These are phyloP conservation scores for Metschnikowia reukaufii DNA, from an alignment of 805 yeast species.

Conservation along the genomic window DNA sequence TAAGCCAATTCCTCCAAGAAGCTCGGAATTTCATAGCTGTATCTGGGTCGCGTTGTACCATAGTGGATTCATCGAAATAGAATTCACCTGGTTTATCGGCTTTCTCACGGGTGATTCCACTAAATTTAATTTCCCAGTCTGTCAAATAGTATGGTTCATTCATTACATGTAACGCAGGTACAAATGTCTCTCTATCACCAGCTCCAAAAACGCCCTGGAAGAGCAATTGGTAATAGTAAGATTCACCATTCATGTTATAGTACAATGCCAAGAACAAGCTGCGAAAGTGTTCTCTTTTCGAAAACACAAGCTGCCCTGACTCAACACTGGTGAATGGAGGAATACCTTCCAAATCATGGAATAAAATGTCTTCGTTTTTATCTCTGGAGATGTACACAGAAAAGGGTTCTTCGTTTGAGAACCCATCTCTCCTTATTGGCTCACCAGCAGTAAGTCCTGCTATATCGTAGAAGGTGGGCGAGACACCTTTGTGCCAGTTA, in stretches of 20 bases:
- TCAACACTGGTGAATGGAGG: conserved; percentile 33
- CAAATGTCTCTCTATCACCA: conserved; percentile 40
- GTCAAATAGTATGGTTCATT: conserved; percentile 33
- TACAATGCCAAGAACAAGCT: conserved; percentile 33
- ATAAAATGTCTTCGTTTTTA: conserved; percentile 19
- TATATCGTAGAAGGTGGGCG: conserved; percentile 25
- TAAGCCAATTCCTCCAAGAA: conserved; percentile 31
- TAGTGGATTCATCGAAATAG: conserved; percentile 27
- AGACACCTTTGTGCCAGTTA: conserved; percentile 24
- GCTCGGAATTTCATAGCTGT: conserved; percentile 19
- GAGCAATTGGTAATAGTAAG: conserved; percentile 29
- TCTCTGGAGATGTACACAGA: conserved; percentile 23
- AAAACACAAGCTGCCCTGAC: conserved; percentile 38
- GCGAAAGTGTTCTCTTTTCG: conserved; percentile 33
- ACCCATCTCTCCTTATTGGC: conserved; percentile 28
- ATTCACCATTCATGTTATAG: conserved; percentile 34
- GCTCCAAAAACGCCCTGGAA: conserved; percentile 37
- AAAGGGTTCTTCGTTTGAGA: conserved; percentile 27
- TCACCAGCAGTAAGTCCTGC: conserved; percentile 19
- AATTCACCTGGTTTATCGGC: conserved; percentile 11
- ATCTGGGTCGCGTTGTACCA: conserved; percentile 34
- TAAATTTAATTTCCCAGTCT: conserved; percentile 17
- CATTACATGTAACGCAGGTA: conserved; percentile 39
- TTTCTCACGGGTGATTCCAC: conserved; percentile 13
- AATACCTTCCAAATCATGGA: conserved; percentile 35